phyloP scores from a whole-genome alignment of 2,329 filamentous ascomycete species.

The Pyricularia grisea region DNA sequence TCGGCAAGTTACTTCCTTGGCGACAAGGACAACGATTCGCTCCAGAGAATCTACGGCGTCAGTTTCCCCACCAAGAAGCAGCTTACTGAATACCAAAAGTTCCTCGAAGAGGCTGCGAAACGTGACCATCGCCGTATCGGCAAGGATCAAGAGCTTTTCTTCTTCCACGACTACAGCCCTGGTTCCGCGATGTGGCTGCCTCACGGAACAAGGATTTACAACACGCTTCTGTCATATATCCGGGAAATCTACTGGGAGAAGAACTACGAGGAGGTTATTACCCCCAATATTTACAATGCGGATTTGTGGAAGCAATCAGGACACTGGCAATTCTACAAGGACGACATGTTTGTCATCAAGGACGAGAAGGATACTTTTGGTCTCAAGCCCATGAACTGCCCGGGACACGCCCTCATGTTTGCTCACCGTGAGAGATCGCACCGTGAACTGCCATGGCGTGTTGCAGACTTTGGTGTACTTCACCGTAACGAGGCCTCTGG shows the following conservation, averaged over 20 bases:
- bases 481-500: constrained; percentile 82
- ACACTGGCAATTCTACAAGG: constrained; percentile 88
- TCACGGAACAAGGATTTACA: constrained; percentile 47
- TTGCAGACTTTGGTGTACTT: constrained; percentile 75
- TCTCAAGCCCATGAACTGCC: constrained; percentile 77
- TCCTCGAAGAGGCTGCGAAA: constrained; percentile 96
- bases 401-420: constrained; percentile 80
- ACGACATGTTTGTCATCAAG: constrained; percentile 76
- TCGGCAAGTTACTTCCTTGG: constrained; percentile 74
- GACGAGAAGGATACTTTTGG: constrained; percentile 59
- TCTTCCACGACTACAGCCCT: constrained; percentile 91
- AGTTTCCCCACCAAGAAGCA: constrained; percentile 94
- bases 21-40: constrained; percentile 84
- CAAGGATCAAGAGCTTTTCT: constrained; percentile 93
- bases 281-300: constrained; percentile 94
- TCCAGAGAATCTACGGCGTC: constrained; percentile 94
- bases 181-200: constrained; percentile 89
- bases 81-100: constrained; percentile 87
- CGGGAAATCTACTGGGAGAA: constrained; percentile 85
- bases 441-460: constrained; percentile 71
- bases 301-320: constrained; percentile 90
- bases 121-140: constrained; percentile 91
- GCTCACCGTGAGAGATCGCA: constrained; percentile 65
- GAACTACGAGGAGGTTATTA: constrained; percentile 89
- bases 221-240: constrained; percentile 55